These are phyloP conservation scores for Cercospora sesami DNA, from an alignment of 2,329 filamentous ascomycete species.

Conservation along the genomic window DNA sequence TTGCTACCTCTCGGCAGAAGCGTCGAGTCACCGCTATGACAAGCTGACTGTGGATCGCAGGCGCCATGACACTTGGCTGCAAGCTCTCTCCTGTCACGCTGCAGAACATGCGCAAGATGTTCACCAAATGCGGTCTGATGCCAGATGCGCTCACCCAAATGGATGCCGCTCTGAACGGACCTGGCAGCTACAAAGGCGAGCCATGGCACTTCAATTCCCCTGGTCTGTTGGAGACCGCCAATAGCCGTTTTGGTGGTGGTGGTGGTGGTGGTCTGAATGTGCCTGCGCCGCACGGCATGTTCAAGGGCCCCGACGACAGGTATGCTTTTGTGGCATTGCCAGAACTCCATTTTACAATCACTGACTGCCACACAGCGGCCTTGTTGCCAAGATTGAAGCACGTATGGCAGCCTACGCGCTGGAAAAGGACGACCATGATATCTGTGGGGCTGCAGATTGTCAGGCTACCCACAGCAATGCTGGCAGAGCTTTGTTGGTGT, in stretches of 20 bases:
- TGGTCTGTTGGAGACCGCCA: no score
- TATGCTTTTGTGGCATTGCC: no score
- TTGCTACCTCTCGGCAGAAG: no score
- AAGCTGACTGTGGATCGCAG: background rate
- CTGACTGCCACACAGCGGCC: no score
- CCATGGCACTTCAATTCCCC: no score
- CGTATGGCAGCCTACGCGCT: background rate
- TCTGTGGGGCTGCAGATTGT: background rate
- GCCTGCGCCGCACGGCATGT: no score
- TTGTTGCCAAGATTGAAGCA: background rate
- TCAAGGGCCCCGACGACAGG: no score
- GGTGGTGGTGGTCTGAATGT: no score
- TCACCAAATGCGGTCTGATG: slow-evolving; percentile 10
- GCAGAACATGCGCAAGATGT: background rate
- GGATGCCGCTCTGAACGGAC: slow-evolving; percentile 8
- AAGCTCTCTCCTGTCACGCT: slow-evolving; percentile 1
- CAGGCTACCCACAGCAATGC: background rate
- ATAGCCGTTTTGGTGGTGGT: no score
- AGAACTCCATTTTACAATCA: no score
- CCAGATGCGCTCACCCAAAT: slow-evolving; percentile 7
- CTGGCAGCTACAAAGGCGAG: slow-evolving; percentile 3
- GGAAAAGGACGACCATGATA: background rate
- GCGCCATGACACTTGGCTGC: slow-evolving; percentile 7
- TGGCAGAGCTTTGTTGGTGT: background rate
- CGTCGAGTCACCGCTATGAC: no score